Base-by-base conservation (phyloP, 345 rosid genomes). In the Chamaenerion angustifolium region DNA sequence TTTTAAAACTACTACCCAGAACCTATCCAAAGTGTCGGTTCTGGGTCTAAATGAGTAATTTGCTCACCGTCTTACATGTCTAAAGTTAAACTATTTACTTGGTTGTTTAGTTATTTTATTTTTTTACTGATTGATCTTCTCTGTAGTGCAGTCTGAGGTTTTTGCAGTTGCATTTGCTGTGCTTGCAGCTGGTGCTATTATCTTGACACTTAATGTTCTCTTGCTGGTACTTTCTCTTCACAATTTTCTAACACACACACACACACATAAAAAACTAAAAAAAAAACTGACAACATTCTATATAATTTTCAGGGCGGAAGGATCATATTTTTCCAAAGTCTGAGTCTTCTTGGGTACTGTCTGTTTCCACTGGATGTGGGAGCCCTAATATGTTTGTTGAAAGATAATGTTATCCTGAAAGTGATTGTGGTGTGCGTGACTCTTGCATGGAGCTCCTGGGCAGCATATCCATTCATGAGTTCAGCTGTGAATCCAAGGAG, bases 151-250 rank as follows among this genome's bases (percentile, higher is more conserved):
- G 95, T 87, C 96, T 4, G 94, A 92, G 71, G 94, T 92, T 42
- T 92, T 92, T 60, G 96, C 96, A 0, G 96, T 84, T 66, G 98
- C 98, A 62, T 88, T 92, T 70, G 98, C 96, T 12, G 71, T 92
- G 45, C 94, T 92, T 51, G 98, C 95, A 12, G 86, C 90, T 37
- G 96, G 98, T 21, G 98, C 95, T 51, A 77, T 92, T 25, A 84
- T 92, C 61, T 76, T 92, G 75, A 92, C 98, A 19, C 64, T 84
- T 69, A 92, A 87, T 51, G 98, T 87, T 55, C 76, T 87, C 51
- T 83, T 92, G 40, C 73, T 92, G 88, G 98, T 92, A 82, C 1
- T 31, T 13, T 46, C 61, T 16, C 27, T 8, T 48, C 42, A 11
- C 16, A 53, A 16, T 31, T 31, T 21, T 21, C 25, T 21, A 21